Base-by-base conservation (phyloP, 192 early-diverging fungal genomes). In the Backusella sp. region DNA sequence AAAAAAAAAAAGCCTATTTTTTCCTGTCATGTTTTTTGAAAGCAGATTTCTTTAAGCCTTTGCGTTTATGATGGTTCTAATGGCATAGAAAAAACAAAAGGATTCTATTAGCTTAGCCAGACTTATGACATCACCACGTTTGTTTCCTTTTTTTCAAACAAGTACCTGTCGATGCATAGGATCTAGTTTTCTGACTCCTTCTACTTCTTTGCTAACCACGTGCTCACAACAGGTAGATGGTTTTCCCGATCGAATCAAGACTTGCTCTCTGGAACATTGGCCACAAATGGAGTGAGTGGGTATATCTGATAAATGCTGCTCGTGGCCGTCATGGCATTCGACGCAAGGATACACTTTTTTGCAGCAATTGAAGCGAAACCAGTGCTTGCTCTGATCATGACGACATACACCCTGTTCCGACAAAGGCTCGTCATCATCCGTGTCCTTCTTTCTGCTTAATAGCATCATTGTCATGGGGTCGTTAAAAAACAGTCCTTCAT, bases 331-430 rank as follows among this genome's bases (percentile, higher is more conserved):
- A 68, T 98, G 96, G 79, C 96, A 98, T 4, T 85, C 70, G 78
- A 94, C 95, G 69, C 96, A 98, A 0, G 95, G 88, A 78, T 89
- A 95, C 14, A 93, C 83, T 79, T 91, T 94, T 67, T 87, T 88
- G 76, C 96, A 98, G 85, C 96, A 98, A 0, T 94, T 91, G 81
- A 98, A 98, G n/a, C 96, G 88, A 81, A 98, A 92, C 94, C 95
- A 98, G 19, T 95, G 86, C 42, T 90, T 90, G 7, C 91, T 93
- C 15, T 87, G 77, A 79, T 95, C 97, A 70, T 98, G 95, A 70
- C 86, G 82, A 82, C 96, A 98, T 0, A 91, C 82, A 1, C 96
- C 96, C 68, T 92, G 90, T 44, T 91, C 72, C 0, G 95, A 93
- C 28, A 96, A 84, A 17, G 94, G 90, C 74, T 86, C 35, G 81